Percentiles rank a stretch among this genome's conserved stretches.
These are phyloP conservation scores for Gossypium schwendimanii DNA, from an alignment of 441 rosid species.

Conservation along the genomic window DNA sequence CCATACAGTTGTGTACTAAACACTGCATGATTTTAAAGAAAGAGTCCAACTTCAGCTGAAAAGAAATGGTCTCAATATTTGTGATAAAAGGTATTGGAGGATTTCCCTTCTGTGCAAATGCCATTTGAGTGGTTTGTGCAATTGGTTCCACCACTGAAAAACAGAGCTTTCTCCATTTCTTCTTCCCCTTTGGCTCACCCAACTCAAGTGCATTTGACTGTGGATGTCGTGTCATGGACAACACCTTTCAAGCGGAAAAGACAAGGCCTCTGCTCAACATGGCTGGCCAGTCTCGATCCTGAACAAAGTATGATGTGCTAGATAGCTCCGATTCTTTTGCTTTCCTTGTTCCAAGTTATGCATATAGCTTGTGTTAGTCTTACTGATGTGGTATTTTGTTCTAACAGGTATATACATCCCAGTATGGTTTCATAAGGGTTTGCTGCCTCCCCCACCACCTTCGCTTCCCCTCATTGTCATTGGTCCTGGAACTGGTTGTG, in stretches of 20 bases:
- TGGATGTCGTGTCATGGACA: constrained; percentile 74
- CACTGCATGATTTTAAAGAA: background rate
- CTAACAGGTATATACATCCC: constrained; percentile 52
- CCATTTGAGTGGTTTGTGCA: constrained; percentile 96
- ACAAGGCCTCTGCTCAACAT: constrained; percentile 75
- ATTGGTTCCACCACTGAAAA: constrained; percentile 75
- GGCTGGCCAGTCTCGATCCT: constrained; percentile 79
- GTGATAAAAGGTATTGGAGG: constrained; percentile 64
- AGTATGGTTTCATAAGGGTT: constrained; percentile 74
- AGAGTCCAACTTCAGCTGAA: background rate
- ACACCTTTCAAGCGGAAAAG: constrained; percentile 79
- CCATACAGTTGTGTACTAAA: background rate
- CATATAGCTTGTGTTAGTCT: background rate
- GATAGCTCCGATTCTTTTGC: background rate
- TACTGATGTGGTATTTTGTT: constrained; percentile 8
- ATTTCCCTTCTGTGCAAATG: constrained; percentile 87
- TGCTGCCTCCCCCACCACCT: constrained; percentile 65
- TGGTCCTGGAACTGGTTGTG: constrained; percentile 97
- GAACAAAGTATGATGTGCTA: constrained; percentile 40
- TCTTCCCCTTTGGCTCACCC: constrained; percentile 82
- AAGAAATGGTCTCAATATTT: constrained; percentile 18
- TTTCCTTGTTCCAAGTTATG: background rate
- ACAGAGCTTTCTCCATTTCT: constrained; percentile 85
- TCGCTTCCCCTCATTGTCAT: constrained; percentile 69
- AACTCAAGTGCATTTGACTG: constrained; percentile 77